A percentile compares a stretch with the other conserved stretches of the same genome.
Conservation (phyloP, 169 alveolate species). For the Plasmodium sp. region DNA sequence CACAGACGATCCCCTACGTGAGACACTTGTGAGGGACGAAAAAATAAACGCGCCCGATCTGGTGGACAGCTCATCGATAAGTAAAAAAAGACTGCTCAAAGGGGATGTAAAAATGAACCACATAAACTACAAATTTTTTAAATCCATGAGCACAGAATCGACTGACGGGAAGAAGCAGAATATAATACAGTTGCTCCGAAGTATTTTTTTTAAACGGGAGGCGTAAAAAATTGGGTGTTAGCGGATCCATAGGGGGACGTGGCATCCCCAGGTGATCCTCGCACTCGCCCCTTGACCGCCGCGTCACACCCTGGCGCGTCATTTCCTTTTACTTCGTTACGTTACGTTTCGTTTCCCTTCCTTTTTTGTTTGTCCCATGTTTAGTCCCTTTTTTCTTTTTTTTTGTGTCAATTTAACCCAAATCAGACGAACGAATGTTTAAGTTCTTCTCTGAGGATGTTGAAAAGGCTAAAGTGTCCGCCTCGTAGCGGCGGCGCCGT, state of each 20-base stretch:
- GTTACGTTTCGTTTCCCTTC: neutral
- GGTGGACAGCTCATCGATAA: conserved; percentile 26
- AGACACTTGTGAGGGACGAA: neutral
- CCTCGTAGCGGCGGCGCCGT: neutral
- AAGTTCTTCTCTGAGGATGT: neutral
- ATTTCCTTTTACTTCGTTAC: neutral
- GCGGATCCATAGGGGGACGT: neutral
- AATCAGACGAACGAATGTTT: neutral
- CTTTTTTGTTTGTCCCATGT: conserved; percentile 4
- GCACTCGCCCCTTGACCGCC: neutral
- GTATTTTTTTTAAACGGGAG: conserved; percentile 28
- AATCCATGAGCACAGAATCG: conserved; percentile 8
- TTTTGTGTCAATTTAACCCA: neutral
- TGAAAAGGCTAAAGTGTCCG: neutral
- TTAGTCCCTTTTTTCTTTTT: neutral
- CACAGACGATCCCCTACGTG: neutral
- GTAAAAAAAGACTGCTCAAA: conserved; percentile 31
- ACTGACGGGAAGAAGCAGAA: conserved; percentile 19
- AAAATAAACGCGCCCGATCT: neutral
- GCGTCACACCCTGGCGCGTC: neutral
- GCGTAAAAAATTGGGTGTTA: neutral
- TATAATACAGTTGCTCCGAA: conserved; percentile 20
- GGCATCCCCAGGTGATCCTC: neutral
- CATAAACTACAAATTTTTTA: conserved; percentile 39
- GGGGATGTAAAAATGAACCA: neutral